Evolutionary conservation across 176 grass and related monocot genomes (phyloP), one percentile per base, ranked within the genome.

Genomic region (Triticum urartu): DNA sequence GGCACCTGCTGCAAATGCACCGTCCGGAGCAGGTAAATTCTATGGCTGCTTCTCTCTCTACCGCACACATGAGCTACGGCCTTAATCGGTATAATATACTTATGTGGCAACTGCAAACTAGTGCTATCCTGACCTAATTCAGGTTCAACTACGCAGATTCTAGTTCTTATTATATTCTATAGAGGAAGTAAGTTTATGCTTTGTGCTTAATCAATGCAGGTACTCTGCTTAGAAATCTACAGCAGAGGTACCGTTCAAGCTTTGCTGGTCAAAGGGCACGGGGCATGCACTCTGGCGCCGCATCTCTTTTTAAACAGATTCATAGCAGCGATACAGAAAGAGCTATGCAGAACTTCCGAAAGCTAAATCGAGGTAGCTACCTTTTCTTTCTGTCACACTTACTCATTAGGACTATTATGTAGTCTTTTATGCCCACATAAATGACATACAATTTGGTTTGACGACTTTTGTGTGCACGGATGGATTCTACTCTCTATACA

Each of bases 291-390:
- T 84, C 71, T 77, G 87, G 93, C 0, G 39, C 70, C 52, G 10
- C 77, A 43, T 62, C 76, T 78, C 82, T 97, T 25, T 85, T 90
- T n/a, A 94, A 92, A 76, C 83, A 94, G 61, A 83, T 92, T 48
- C 89, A 92, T 61, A 93, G 61, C 82, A 90, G 90, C 48, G 86
- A 94, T 40, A 90, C 94, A 79, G 94, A 92, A 94, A 90, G 86
- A 79, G 86, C 90, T 64, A 90, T 94, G 70, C 83, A 92, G 36
- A 85, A 94, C 64, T 94, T 97, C 68, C 88, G 92, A 81, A 94
- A 67, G 77, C 83, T 58, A 20, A 58, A 72, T 12, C 36, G 42
- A 75, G 72, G 22, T 75, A 48, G 42, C 22, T 2, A 11, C 38
- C n/a, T 26, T 74, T 45, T 47, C n/a, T 15, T 39, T 72, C 21